Evolutionary conservation across 2,329 filamentous ascomycete genomes (phyloP).

Genomic region (Chaetoscypha palmicola): DNA sequence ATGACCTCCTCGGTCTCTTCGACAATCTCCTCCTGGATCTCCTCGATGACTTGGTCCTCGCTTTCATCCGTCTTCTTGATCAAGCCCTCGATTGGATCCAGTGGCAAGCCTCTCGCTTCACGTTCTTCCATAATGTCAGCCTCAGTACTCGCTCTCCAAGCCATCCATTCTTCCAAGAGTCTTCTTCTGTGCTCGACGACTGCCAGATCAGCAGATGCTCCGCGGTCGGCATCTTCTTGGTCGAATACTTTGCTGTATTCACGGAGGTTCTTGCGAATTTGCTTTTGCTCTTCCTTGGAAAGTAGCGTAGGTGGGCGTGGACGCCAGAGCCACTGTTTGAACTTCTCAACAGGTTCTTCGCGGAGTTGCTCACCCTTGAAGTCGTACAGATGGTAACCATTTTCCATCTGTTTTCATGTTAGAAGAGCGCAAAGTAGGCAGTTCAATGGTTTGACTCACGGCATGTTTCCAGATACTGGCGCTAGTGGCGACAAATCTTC

Average conservation of each 20-base stretch:
- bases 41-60: slow-evolving; percentile 77
- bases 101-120: slow-evolving; percentile 57
- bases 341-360: slow-evolving; percentile 90
- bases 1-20: slow-evolving; percentile 77
- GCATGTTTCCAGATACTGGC: slow-evolving; percentile 93
- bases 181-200: slow-evolving; percentile 82
- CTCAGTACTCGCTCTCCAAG: slow-evolving; percentile 71
- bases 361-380: slow-evolving; percentile 86
- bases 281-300: slow-evolving; percentile 93
- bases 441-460: slow-evolving; percentile 58
- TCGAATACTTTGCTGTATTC: slow-evolving; percentile 95
- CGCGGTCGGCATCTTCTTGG: slow-evolving; percentile 87
- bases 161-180: slow-evolving; percentile 80
- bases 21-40: slow-evolving; percentile 73
- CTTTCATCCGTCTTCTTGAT: slow-evolving; percentile 54
- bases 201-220: slow-evolving; percentile 86
- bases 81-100: slow-evolving; percentile 55
- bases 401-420: slow-evolving; percentile 89
- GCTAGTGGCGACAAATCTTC: slow-evolving; percentile 88
- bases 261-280: slow-evolving; percentile 94
- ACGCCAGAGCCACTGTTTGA: slow-evolving; percentile 96
- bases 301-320: slow-evolving; percentile 87
- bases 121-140: slow-evolving; percentile 67
- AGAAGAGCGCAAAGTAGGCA: too few species aligned
- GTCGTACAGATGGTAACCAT: slow-evolving; percentile 96